A percentile compares a stretch with the other conserved stretches of the same genome.
Conservation (phyloP, 2,329 filamentous ascomycete species). For the Byssothecium circinans region DNA sequence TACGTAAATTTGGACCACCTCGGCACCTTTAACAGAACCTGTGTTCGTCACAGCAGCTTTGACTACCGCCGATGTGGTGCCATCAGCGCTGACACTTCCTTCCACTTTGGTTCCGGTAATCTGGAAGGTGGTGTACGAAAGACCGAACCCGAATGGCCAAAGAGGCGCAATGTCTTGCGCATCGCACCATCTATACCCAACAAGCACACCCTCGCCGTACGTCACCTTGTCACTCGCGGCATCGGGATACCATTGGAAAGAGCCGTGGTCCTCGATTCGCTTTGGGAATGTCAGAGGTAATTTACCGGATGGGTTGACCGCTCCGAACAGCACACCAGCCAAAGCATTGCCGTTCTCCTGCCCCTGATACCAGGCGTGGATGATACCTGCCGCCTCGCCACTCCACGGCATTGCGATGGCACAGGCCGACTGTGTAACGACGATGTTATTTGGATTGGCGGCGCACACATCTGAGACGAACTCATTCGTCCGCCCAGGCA, state of each 20-base stretch:
- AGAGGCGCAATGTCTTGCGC: background rate
- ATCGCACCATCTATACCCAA: conserved; percentile 7
- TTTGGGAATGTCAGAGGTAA: conserved; percentile 82
- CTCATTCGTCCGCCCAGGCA: background rate
- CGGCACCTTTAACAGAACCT: background rate
- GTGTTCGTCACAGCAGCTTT: background rate
- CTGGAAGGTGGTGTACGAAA: conserved; percentile 1
- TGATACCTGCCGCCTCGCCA: conserved; percentile 4
- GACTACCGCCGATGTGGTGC: background rate
- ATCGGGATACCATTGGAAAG: background rate
- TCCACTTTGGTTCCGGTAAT: background rate
- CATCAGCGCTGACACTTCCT: background rate
- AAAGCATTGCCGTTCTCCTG: conserved; percentile 81
- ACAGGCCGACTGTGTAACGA: conserved; percentile 6
- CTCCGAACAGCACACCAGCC: conserved; percentile 73
- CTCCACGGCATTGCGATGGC: conserved; percentile 1
- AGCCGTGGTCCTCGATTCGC: conserved; percentile 57
- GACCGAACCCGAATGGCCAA: conserved; percentile 4
- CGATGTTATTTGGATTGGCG: conserved; percentile 3
- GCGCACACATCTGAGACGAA: conserved; percentile 2
- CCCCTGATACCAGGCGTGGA: conserved; percentile 57
- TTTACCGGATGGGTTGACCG: conserved; percentile 72
- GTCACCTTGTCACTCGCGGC: background rate
- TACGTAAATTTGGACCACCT: conserved; percentile 1
- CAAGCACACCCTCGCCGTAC: conserved; percentile 3